Evolutionary conservation across 371 early-diverging fungal genomes (phyloP), one percentile per base, ranked within the genome.

Genomic region (Mucor indicus): DNA sequence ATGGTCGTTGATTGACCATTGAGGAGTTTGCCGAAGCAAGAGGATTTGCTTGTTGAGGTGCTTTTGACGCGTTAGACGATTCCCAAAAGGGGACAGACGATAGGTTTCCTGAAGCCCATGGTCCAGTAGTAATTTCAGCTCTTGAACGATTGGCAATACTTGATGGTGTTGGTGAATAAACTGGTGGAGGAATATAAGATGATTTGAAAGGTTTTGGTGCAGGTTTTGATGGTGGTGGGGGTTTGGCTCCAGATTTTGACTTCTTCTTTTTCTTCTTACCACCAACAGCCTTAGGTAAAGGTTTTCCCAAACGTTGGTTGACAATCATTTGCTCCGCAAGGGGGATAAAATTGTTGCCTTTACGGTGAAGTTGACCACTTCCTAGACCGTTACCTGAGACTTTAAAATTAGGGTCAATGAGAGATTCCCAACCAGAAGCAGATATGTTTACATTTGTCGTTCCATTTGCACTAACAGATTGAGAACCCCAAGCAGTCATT

Each of bases 351-450:
- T 76, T 76, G 0, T 24, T 52, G 27, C 77, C 77, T 40, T 56
- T 55, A 32, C 77, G 60, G 44, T 76, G 72, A n/a, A 76, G 52
- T 29, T 66, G 64, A 15, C 77, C 77, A 29, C 64, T 55, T 20
- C 77, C 77, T 16, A 76, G 21, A 38, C 70, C 72, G 38, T 54
- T 57, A 5, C 66, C 47, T 23, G 57, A 60, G 1, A 72, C 16
- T 38, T 70, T 67, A 31, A 63, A 57, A 20, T 48, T 64, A 7
- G 72, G 72, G 53, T 76, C 77, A 23, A 65, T 55, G 12, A 76
- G 55, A 4, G 63, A 49, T 13, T 48, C 43, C 77, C 77, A 76
- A 13, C 60, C 69, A n/a, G 42, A 48, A 32, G 40, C 44, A n/a
- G 50, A 48, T 12, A 70, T 46, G 24, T 52, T 61, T 15, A 65